Evolutionary conservation across 1,284 basidiomycete genomes (phyloP).

Genomic region (Trametes polyzona): DNA sequence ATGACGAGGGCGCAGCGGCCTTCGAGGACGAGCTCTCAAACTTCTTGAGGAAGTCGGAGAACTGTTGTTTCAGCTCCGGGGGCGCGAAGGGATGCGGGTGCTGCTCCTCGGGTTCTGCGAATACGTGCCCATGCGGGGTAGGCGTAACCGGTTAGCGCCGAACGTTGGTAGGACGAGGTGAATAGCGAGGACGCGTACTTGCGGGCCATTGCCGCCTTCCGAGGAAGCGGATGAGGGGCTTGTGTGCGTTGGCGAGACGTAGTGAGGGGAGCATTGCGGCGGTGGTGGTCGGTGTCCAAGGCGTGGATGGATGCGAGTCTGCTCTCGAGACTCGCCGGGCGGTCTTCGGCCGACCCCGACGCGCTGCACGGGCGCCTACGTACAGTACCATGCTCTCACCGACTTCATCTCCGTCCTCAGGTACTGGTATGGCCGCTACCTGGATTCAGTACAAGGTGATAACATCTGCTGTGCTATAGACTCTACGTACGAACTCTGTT

Average conservation of each 20-base stretch:
- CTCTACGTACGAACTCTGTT: no score
- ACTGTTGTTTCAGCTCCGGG: constrained; percentile 65
- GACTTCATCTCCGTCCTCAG: not conserved
- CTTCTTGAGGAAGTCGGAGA: constrained; percentile 62
- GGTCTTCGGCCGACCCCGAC: constrained; percentile 20
- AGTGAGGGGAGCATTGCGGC: constrained; percentile 52
- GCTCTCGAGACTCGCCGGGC: constrained; percentile 6
- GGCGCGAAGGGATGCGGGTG: constrained; percentile 81
- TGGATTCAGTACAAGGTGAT: no score
- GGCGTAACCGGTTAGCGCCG: constrained; percentile 2
- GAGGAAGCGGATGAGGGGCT: constrained; percentile 80
- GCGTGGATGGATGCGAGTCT: no score
- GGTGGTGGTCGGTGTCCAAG: constrained; percentile 5
- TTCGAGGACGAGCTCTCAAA: constrained; percentile 42
- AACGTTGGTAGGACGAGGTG: not conserved
- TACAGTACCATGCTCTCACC: no score
- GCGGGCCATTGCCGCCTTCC: constrained; percentile 70
- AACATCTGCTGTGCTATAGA: no score
- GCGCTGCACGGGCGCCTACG: constrained; percentile 6
- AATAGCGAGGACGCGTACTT: constrained; percentile 45
- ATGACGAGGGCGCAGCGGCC: constrained; percentile 19
- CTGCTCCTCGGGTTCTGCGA: constrained; percentile 58
- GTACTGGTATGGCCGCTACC: not conserved
- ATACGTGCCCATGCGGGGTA: not conserved
- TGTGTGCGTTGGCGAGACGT: constrained; percentile 47